Percentiles rank a stretch among this genome's conserved stretches.
These are phyloP conservation scores for Fraxinus albicans DNA, from an alignment of 305 asterid species.

Conservation along the genomic window DNA sequence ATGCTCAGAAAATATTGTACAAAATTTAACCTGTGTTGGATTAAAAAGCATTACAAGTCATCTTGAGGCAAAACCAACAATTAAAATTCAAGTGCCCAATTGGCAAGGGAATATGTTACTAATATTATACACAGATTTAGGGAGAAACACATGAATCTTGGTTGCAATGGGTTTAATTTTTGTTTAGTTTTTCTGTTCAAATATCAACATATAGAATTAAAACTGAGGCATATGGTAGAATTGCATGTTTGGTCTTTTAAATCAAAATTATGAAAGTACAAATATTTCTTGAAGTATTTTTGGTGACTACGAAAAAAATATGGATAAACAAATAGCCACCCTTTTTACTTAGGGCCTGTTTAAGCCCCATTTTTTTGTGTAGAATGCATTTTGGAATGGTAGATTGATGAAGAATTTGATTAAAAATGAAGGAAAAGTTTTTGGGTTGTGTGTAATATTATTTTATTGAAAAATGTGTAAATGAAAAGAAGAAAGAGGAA, in stretches of 20 bases:
- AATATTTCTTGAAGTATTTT: not conserved
- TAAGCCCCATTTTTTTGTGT: not conserved
- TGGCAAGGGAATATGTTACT: not conserved
- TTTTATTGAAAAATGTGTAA: too few species aligned
- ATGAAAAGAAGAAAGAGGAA: too few species aligned
- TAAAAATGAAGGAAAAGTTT: too few species aligned
- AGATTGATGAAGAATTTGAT: too few species aligned
- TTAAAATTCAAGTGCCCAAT: conserved; percentile 4
- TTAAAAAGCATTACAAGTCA: not conserved
- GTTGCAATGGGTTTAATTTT: not conserved
- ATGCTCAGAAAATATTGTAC: not conserved
- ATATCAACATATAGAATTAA: not conserved
- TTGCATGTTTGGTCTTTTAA: conserved; percentile 6
- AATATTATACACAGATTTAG: not conserved
- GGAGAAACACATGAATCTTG: not conserved
- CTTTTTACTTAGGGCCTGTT: not conserved
- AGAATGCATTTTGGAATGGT: too few species aligned
- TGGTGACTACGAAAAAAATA: not conserved
- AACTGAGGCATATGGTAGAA: conserved; percentile 3
- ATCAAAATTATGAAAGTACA: not conserved
- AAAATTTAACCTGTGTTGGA: not conserved
- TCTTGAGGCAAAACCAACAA: not conserved
- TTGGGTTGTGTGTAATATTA: too few species aligned
- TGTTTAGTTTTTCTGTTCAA: not conserved
- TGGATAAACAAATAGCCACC: not conserved